Evolutionary conservation across 2,329 filamentous ascomycete genomes (phyloP).

Genomic region (Hypomyces rosellus): DNA sequence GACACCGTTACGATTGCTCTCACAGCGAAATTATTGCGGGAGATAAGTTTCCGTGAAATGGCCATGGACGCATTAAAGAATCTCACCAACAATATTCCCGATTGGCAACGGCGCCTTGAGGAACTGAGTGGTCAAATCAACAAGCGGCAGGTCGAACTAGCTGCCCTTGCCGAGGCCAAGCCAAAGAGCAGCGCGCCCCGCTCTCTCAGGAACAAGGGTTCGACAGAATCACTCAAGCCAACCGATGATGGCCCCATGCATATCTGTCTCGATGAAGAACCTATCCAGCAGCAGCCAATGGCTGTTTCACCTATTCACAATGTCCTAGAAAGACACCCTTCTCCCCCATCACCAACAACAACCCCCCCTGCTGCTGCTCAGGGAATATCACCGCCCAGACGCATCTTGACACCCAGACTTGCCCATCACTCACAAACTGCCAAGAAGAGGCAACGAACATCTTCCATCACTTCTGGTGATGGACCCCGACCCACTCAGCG

Average conservation of each 20-base stretch:
- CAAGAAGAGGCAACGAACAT: constrained; percentile 44
- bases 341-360: constrained; percentile 10
- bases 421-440: constrained; percentile 41
- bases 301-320: background rate
- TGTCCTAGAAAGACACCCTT: background rate
- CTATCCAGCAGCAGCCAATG: background rate
- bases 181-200: constrained; percentile 29
- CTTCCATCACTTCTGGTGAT: constrained; percentile 45
- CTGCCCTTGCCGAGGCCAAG: constrained; percentile 34
- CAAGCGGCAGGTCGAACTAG: constrained; percentile 55
- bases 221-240: constrained; percentile 47
- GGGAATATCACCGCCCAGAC: constrained; percentile 30
- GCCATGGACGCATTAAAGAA: constrained; percentile 52
- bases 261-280: constrained; percentile 15
- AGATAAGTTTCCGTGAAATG: constrained; percentile 28
- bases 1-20: constrained; percentile 18
- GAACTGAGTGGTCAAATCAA: constrained; percentile 56
- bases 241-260: constrained; percentile 35
- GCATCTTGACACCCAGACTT: constrained; percentile 39
- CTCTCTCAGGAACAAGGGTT: constrained; percentile 46
- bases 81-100: constrained; percentile 50
- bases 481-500: constrained; percentile 53
- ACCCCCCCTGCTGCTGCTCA: constrained; percentile 7
- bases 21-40: constrained; percentile 23
- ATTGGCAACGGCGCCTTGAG: constrained; percentile 54